Evolutionary conservation across 306 rosid species (phyloP).

Genomic region (Castanopsis chinensis): DNA sequence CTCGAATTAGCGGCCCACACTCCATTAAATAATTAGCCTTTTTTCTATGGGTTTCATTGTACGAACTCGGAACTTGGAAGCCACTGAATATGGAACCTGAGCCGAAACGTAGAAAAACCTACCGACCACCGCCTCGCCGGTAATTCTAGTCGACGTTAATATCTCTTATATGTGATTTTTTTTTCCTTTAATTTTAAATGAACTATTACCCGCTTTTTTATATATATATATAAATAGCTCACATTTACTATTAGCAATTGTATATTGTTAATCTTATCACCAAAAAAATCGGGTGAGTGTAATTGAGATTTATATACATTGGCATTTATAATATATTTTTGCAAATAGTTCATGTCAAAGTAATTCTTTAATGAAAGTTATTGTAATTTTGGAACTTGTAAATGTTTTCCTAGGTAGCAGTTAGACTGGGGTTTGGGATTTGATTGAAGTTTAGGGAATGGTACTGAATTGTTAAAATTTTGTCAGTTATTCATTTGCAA

Average conservation of each 20-base stretch:
- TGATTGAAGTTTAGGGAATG: background rate
- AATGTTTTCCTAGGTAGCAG: background rate
- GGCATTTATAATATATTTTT: no score
- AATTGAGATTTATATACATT: no score
- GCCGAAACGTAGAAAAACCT: conserved; percentile 32
- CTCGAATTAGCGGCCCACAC: background rate
- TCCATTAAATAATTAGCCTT: background rate
- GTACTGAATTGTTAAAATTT: background rate
- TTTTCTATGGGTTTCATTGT: background rate
- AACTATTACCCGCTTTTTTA: no score
- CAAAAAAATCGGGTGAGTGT: background rate
- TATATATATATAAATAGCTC: background rate
- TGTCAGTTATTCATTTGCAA: background rate
- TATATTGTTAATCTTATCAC: background rate
- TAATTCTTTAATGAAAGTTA: background rate
- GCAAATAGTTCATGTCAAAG: background rate
- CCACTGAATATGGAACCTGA: conserved; percentile 22
- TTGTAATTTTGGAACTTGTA: background rate
- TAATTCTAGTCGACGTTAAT: background rate
- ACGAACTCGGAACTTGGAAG: background rate
- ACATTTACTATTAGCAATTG: background rate
- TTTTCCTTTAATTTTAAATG: background rate
- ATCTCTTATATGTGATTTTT: background rate
- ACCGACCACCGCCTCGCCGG: conserved; percentile 32
- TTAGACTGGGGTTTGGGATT: background rate